Conservation (phyloP, 179 eudicot species). For the Pouteria campechiana region DNA sequence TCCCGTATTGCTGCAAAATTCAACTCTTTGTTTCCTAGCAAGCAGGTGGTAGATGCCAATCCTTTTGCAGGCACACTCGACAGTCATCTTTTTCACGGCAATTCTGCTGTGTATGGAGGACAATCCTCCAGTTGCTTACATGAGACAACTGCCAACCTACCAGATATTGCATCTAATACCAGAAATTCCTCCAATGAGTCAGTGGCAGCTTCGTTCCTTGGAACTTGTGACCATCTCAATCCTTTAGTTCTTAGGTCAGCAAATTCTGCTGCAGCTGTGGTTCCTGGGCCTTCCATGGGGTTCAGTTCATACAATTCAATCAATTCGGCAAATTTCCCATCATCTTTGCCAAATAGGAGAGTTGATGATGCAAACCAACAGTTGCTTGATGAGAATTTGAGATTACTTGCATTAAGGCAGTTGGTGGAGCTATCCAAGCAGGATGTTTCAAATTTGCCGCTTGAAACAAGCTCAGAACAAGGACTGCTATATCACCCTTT, state of each 20-base stretch:
- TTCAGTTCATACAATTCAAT: conserved; percentile 11
- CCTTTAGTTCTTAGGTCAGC: conserved; percentile 3
- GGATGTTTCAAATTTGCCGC: conserved; percentile 11
- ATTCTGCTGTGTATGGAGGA: no score
- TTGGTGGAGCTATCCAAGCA: conserved; percentile 7
- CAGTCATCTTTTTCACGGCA: conserved; percentile 13
- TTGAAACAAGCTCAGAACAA: conserved; percentile 10
- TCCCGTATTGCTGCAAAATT: conserved; percentile 16
- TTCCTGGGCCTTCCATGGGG: conserved; percentile 17
- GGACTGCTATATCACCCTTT: conserved; percentile 4
- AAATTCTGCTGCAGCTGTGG: conserved; percentile 5
- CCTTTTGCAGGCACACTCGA: conserved; percentile 8
- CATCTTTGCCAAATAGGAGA: conserved; percentile 15
- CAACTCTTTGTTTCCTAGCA: conserved; percentile 13
- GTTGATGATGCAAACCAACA: conserved; percentile 9
- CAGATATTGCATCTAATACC: conserved; percentile 13
- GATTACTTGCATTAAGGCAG: conserved; percentile 14
- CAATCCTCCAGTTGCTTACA: no score
- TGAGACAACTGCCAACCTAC: conserved; percentile 11
- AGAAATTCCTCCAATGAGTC: conserved; percentile 9
- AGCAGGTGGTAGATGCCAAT: conserved; percentile 18
- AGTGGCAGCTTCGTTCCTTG: conserved; percentile 7
- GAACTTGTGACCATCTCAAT: conserved; percentile 7
- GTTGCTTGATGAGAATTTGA: conserved; percentile 22
- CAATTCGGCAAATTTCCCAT: conserved; percentile 7